phyloP scores from a whole-genome alignment of 2,329 filamentous ascomycete species.

The Grosmannia penicillata region DNA sequence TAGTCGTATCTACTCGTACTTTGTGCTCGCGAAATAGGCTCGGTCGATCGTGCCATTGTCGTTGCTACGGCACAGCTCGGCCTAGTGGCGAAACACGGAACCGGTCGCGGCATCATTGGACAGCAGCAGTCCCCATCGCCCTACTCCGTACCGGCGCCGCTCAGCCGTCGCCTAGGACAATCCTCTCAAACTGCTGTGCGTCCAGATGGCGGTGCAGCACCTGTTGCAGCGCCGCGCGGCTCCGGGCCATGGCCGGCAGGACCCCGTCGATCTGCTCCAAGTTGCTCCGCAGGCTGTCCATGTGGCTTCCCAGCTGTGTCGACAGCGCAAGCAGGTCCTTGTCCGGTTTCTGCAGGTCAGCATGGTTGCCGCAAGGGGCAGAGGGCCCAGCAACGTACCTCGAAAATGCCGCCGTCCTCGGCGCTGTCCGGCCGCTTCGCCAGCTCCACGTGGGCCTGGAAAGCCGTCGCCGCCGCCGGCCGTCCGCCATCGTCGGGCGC shows the following conservation, averaged over 20 bases:
- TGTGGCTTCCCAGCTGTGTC: slow-evolving; percentile 35
- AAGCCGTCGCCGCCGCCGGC: not conserved
- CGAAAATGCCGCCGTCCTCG: slow-evolving; percentile 14
- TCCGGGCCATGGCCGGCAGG: slow-evolving; percentile 30
- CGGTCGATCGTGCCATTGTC: too few species aligned
- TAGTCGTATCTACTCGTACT: too few species aligned
- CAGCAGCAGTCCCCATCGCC: not conserved
- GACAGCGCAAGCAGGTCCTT: slow-evolving; percentile 29
- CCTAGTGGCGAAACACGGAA: too few species aligned
- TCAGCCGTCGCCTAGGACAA: slow-evolving; percentile 26
- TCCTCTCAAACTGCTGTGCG: slow-evolving; percentile 28
- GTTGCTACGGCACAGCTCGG: too few species aligned
- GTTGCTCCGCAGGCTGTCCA: slow-evolving; percentile 41
- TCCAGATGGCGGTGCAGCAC: slow-evolving; percentile 31
- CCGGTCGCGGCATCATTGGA: too few species aligned
- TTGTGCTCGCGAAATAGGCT: too few species aligned
- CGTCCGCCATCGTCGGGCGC: slow-evolving; percentile 21
- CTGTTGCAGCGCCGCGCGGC: slow-evolving; percentile 32
- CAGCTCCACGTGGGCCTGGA: not conserved
- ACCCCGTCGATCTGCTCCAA: slow-evolving; percentile 38
- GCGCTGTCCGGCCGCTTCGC: not conserved
- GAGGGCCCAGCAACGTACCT: slow-evolving; percentile 12
- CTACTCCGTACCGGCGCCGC: too few species aligned
- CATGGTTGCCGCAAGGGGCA: not conserved
- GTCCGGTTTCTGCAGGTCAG: slow-evolving; percentile 14